Base-by-base conservation (phyloP, 2,329 filamentous ascomycete genomes). In the Alternaria ethzedia region DNA sequence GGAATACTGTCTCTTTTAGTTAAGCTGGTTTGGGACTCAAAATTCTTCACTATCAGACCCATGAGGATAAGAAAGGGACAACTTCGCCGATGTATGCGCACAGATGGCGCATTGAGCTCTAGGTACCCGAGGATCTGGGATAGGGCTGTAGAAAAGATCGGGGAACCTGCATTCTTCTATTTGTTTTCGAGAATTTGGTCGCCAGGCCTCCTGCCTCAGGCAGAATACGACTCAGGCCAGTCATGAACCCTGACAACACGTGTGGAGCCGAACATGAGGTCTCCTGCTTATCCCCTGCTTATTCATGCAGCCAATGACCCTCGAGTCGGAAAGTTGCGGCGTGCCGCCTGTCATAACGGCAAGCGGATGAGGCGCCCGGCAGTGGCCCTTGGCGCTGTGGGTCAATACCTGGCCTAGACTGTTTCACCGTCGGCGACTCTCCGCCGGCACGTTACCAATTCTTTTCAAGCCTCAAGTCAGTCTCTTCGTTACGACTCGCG, bases 221-320 rank as follows among this genome's bases (percentile, higher is more conserved):
- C 9, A 46, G 28, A 59, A 46, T 54, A 17, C 49, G 15, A 36
- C 7, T 15, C 46, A 43, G n/a, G 28, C 30, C 9, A 52, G 41
- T 15, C 32, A 20, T 13, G 26, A 57, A 26, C 46, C 46, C 26
- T 28, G 23, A 44, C 46, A 43, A 57, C 13, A 15, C 11, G 4
- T 26, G 41, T 47, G 61, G 61, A 64, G 61, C 57, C 61, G 28
- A 57, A 26, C 10, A 41, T 57, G 54, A 57, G 26, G 46, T 49
- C 32, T 41, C 17, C 20, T 41, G 20, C 36, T 23, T 7, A 8
- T 36, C 17, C 49, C 49, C 26, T 56, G 43, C n/a, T 36, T 10
- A 28, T 46, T 47, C 54, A 32, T 54, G 25, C 21, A 23, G 17
- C 25, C 41, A 26, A 30, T 23, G 25, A 54, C n/a, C 47, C 49